Base-by-base conservation (phyloP, 177 flowering plant species). In the Vitis hybrid region DNA sequence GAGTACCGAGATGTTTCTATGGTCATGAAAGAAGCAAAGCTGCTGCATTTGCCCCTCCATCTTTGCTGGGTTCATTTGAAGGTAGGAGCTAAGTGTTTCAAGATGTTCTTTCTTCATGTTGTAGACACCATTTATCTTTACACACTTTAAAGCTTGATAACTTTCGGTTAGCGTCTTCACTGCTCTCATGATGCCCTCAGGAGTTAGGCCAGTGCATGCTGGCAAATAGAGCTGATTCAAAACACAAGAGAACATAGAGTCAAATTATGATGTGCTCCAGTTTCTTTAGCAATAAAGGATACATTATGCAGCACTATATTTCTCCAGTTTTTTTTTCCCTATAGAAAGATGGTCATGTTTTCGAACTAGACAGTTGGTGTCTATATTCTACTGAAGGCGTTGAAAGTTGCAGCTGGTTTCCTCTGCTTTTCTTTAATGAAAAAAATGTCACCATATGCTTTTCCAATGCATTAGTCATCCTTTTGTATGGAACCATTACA, bases 141-240 rank as follows among this genome's bases (percentile, higher is more conserved):
- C 52, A 67, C 55, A 63, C 73, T 72, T 79, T 18, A 87, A 74
- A 15, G 56, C 69, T 71, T 70, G 68, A 60, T 58, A 34, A 12
- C 55, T 11, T 51, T 74, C 60, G 12, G 85, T 72, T 18, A 88
- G 75, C 49, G 59, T 77, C 74, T 76, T 68, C 39, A 85, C 92
- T 51, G 80, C 84, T 68, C 54, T 66, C 34, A 89, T 75, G 30
- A 93, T 58, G 62, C 94, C 91, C 17, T 79, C 86, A 1, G 92
- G 83, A 2, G 91, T 83, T 70, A 93, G 71, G 75, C 84, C 70
- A 10, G 84, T 84, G 84, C 92, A 93, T 17, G 80, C 89, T 21
- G 92, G 88, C 60, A 90, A 32, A 68, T 77, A 76, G 15, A 93
- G 90, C 97, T 93, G 87, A 66, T 61, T n/a, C 18, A 9, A 11